A percentile compares a stretch with the other conserved stretches of the same genome.
phyloP scores from a whole-genome alignment of 768 basidiomycete genomes.

The Lyophyllum decastes region DNA sequence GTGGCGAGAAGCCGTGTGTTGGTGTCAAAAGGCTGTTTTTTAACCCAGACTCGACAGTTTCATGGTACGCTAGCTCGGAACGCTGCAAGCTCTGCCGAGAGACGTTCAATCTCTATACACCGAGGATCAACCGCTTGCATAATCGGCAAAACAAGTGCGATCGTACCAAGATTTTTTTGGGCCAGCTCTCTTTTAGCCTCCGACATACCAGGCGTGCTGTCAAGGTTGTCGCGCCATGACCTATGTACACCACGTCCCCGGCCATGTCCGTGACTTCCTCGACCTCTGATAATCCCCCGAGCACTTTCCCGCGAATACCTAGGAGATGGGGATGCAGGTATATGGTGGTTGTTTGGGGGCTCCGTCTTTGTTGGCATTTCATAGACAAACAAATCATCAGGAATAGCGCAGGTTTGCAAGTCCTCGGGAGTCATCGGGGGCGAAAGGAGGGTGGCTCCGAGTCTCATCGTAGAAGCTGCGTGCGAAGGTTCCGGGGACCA shows the following conservation, averaged over 20 bases:
- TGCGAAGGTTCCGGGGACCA: conserved; percentile 11
- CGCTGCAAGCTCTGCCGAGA: conserved; percentile 2
- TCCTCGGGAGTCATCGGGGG: conserved; percentile 27
- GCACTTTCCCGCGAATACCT: conserved; percentile 10
- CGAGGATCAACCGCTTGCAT: background rate
- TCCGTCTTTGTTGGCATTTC: background rate
- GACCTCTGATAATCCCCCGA: conserved; percentile 10
- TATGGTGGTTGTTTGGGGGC: background rate
- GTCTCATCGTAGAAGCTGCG: background rate
- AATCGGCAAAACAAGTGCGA: background rate
- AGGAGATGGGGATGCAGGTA: background rate
- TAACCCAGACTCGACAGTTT: background rate
- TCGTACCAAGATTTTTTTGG: conserved; percentile 1
- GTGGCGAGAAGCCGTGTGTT: background rate
- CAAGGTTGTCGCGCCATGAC: background rate
- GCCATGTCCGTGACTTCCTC: conserved; percentile 15
- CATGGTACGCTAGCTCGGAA: background rate
- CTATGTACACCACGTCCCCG: conserved; percentile 6
- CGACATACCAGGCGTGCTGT: background rate
- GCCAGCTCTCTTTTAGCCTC: background rate
- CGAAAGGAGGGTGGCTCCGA: conserved; percentile 3
- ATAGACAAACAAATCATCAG: conserved; percentile 29
- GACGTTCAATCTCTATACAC: background rate
- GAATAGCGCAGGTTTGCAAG: conserved; percentile 29
- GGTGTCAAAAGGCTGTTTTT: background rate